Base-by-base conservation (phyloP, 1,284 basidiomycete species). In the Moesziomyces aphidis region DNA sequence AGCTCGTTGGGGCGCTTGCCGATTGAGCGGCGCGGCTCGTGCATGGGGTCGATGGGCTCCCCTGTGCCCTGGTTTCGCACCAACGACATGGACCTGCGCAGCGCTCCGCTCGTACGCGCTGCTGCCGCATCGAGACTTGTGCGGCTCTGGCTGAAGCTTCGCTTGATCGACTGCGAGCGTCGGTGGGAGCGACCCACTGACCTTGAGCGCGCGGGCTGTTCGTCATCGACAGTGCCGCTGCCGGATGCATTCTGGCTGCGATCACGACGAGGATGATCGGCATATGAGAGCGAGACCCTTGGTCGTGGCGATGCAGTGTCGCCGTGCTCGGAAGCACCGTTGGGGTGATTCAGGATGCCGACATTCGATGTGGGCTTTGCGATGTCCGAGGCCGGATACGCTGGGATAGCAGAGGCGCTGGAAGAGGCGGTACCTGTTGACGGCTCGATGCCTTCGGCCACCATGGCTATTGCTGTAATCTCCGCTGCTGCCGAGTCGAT, bases 21-120 rank as follows among this genome's bases (percentile, higher is more conserved):
- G 24, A 78, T 78, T 1, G 73, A 71, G 9, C 73, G 26, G 11
- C 76, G 53, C 5, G 76, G 76, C 44, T 77, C 75, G 23, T 57
- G 58, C 56, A 72, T 61, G 3, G 74, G 74, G 26, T 77, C 74
- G 21, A 72, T 48, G 22, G 71, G 71, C 26, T 23, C 60, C 10
- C 42, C n/a, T 19, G 53, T 55, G 7, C 50, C 22, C 11, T 42
- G 36, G 21, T 52, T 34, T 1, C 39, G 39, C 39, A 60, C 26
- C 1, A 72, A 19, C 9, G 69, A 66, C 11, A 65, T 46, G 23
- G 68, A 61, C 23, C 61, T 26, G 10, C 62, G 54, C 19, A 61
- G 19, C 11, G 66, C 66, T 21, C 59, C 66, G 44, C 54, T 50
- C 0, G 62, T 55, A 23, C 43, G 31, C 17, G 46, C 15, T 10